Base-by-base conservation (phyloP, 345 rosid genomes). In the Eutrema japonicum region DNA sequence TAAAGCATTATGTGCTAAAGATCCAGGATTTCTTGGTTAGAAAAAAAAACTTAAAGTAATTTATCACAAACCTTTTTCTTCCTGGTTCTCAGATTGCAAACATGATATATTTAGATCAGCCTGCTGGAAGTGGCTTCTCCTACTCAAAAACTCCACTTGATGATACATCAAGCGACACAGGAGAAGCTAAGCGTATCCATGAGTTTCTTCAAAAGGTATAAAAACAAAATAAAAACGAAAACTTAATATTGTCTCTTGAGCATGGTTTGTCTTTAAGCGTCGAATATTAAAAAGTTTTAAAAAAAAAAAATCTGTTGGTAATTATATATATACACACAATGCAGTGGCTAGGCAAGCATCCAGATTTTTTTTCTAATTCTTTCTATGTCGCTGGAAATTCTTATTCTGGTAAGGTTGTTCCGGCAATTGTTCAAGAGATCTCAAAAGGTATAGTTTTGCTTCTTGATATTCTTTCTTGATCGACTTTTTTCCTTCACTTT, bases 261-360 rank as follows among this genome's bases (percentile, higher is more conserved):
- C 27, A 47, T 14, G 49, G 13, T 32, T 7, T 32, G 1, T 55
- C 3, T 54, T 54, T 30, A 13, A 29, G 30, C 33, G 10, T 53
- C 0, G 0, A 7, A 49, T 4, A 5, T 18, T 46, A 22, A 22
- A 22, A 22, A 11, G 3, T 5, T 2, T 16, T 6, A 5, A 9
- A 38, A 38, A 38, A 38, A 38, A 38, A 38, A 38, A 38, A 7
- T 18, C 1, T 18, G 6, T 5, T 53, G 33, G 14, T 52, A 18
- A 18, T 18, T 18, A 18, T 18, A 18, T 52, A 8, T 7, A 8
- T 55, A 33, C 7, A 33, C 7, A 11, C 7, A 32, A 11, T 54
- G 40, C 60, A 55, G 41, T 56, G 61, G 61, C 42, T 56, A 35
- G 61, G 7, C 27, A 56, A 56, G 27, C 61, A 56, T 56, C 61